Evolutionary conservation across 495 filamentous ascomycete genomes (phyloP).

Genomic region (Paragyromitra xinjiangensis): DNA sequence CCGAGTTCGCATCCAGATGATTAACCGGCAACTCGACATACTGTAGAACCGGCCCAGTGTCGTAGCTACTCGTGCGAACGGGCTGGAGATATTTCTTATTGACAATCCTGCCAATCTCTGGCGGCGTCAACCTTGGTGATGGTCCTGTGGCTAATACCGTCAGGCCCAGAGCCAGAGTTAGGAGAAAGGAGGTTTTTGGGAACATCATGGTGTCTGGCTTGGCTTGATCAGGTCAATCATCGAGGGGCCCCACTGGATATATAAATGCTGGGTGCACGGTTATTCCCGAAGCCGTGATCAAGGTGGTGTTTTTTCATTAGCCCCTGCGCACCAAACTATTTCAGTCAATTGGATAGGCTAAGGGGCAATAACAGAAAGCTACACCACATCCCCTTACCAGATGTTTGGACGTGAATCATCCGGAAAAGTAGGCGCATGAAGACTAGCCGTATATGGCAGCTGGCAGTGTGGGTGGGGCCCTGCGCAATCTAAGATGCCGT

Average conservation of each 20-base stretch:
- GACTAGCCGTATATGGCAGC: conserved; percentile 2
- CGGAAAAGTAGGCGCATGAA: conserved; percentile 10
- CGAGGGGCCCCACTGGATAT: background rate
- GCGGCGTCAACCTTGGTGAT: conserved; percentile 7
- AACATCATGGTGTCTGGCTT: conserved; percentile 15
- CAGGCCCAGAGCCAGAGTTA: conserved; percentile 10
- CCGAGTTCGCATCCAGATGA: conserved; percentile 52
- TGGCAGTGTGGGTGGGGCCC: background rate
- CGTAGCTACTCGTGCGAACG: background rate
- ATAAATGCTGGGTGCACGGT: conserved; percentile 5
- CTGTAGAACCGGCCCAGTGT: background rate
- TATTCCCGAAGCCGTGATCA: conserved; percentile 2
- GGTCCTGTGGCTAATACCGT: background rate
- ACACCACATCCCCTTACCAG: background rate
- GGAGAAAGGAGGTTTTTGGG: conserved; percentile 5
- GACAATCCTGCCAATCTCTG: conserved; percentile 13
- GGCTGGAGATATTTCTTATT: conserved; percentile 26
- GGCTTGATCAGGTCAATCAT: background rate
- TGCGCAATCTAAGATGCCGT: conserved; percentile 2
- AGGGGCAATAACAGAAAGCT: background rate
- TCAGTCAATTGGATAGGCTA: background rate
- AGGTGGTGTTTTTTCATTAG: conserved; percentile 1
- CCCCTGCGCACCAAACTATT: background rate
- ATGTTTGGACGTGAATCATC: background rate
- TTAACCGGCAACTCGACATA: conserved; percentile 41